Evolutionary conservation across 768 basidiomycete species (phyloP), one percentile per base, ranked within the genome.

Genomic region (Galerina sulciceps): DNA sequence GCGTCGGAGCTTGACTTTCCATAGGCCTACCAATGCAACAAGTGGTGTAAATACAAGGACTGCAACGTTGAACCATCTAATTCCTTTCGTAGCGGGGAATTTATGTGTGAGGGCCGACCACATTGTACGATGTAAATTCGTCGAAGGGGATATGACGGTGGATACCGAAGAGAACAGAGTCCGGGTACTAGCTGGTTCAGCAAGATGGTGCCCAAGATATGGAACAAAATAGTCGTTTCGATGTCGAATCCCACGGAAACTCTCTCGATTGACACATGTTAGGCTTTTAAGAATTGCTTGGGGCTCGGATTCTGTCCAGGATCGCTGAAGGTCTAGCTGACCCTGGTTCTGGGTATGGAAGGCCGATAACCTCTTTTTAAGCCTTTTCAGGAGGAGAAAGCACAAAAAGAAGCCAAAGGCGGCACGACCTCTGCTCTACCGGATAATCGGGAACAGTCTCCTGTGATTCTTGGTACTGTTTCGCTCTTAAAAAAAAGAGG

Each of bases 51-150:
- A 59, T 44, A 86, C 83, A 44, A 95, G 76, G 36, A 91, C 79
- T 22, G 78, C 72, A 66, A 93, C 77, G 66, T 91, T 93, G 78
- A 94, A 90, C 90, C 91, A 93, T 59, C 84, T 82, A 47, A 91
- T 70, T 3, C 85, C 82, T 18, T 73, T 78, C 60, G 85, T 80
- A 22, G 75, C 68, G 10, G 87, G 86, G 58, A 87, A 79, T 9
- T 65, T 64, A 41, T 55, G 57, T 14, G 63, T 72, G 54, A 64
- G 53, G 41, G 62, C 20, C 45, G 57, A 55, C n/a, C 47, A 49
- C 64, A 65, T 66, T n/a, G 41, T 13, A 31, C 20, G 40, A 48
- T 31, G 38, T 18, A 46, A 18, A 43, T 31, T 36, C 11, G 46
- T 38, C 13, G 42, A 41, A 50, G 41, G 15, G 34, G 22, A 31